Base-by-base conservation (phyloP, 192 early-diverging fungal genomes). In the Chytriomyces sp. region DNA sequence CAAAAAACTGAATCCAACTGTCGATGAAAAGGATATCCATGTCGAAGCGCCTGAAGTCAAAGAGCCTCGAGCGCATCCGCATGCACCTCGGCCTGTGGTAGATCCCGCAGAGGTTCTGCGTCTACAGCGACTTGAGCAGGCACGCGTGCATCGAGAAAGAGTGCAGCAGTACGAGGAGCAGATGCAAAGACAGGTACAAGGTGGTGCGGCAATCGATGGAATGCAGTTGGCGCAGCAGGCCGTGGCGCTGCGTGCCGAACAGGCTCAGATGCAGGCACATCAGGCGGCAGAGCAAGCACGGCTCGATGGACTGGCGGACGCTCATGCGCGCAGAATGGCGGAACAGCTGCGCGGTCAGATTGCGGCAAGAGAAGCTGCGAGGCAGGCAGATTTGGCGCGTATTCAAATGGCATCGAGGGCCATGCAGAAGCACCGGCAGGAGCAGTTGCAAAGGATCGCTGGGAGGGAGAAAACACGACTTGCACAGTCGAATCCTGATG, bases 1-100 rank as follows among this genome's bases (percentile, higher is more conserved):
- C 57, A 73, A 62, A 43, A 45, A 24, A 13, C 45, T 62, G n/a
- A 62, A 73, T 73, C 72, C 72, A 16, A 44, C 11, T 16, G 60
- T 73, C 13, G 61, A 73, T 45, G 72, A 28, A 24, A 46, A 61
- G 10, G 72, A 73, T 13, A 61, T 73, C 44, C 20, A 73, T 20
- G 57, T 73, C 18, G 72, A 73, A 3, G 50, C 46, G 16, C 61
- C 72, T 46, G 69, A 16, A 18, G 57, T 73, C 18, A 61, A 73
- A 9, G 50, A 46, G 5, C 61, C 72, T 46, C 50, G 9, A 18
- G 72, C 44, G 23, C 43, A 26, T 46, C 35, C 65, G 20, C 65
- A 26, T 45, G 35, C 65, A 57, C 53, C 53, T 20, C 28, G 28
- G 28, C 28, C 28, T 35, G 28, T 35, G 28, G 28, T 35, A 35